Evolutionary conservation across 75 land plant genomes (phyloP).

Genomic region (Larix kaempferi): DNA sequence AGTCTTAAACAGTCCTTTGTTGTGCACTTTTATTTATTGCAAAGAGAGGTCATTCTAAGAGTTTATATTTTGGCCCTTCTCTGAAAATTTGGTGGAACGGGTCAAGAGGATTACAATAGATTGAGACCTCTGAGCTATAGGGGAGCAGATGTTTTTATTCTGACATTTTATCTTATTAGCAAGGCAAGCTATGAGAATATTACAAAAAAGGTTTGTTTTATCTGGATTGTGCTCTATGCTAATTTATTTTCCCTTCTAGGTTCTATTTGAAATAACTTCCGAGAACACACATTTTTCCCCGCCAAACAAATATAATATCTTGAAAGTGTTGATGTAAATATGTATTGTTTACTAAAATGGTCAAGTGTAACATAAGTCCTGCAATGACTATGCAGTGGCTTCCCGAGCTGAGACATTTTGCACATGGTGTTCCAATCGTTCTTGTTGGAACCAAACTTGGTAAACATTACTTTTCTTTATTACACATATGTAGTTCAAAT

Average conservation of each 20-base stretch:
- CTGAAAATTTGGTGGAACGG: constrained; percentile 15
- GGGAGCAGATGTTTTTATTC: constrained; percentile 60
- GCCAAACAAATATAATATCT: background rate
- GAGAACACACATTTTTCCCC: background rate
- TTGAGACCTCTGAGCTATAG: constrained; percentile 60
- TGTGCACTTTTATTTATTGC: background rate
- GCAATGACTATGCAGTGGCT: constrained; percentile 47
- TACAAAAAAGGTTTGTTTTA: constrained; percentile 47
- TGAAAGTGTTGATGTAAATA: no score
- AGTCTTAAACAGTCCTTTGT: background rate
- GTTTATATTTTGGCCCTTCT: background rate
- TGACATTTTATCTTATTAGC: constrained; percentile 60
- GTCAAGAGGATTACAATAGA: constrained; percentile 62
- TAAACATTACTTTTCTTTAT: background rate
- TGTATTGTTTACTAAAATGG: background rate
- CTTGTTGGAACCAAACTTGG: constrained; percentile 82
- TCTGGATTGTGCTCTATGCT: background rate
- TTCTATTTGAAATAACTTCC: background rate
- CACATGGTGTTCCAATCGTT: constrained; percentile 67
- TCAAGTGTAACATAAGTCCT: background rate
- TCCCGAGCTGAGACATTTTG: constrained; percentile 75
- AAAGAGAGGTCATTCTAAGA: background rate
- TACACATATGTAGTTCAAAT: no score
- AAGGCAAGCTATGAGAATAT: constrained; percentile 63
- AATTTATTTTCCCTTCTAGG: background rate